Base-by-base conservation (phyloP, 441 rosid species). In the Brassica hybrid region DNA sequence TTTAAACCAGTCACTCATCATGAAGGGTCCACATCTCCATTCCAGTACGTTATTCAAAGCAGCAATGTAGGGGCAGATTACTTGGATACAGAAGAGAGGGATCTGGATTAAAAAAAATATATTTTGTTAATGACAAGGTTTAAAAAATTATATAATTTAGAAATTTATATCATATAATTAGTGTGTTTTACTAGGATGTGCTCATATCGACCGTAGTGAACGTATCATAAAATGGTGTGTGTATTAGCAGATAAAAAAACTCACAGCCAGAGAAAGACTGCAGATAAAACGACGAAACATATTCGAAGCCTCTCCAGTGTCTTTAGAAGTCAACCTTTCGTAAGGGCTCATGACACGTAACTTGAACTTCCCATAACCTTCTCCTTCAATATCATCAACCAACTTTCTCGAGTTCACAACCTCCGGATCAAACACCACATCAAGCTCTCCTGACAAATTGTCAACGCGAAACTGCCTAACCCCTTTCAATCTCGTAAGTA, bases 11-110 rank as follows among this genome's bases (percentile, higher is more conserved):
- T 96, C 99, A 82, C 91, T 91, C 88, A 96, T 88, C 85, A 71
- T 73, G 67, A 96, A 96, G 69, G 99, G 99, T 67, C 99, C 99
- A 82, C 98, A 96, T 71, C 92, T 85, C 97, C 96, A 86, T 2
- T 86, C 85, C 75, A 96, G 77, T 58, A 94, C 67, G 25, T 94
- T 85, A 83, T 87, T 88, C 71, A 96, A 59, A 74, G 86, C 72
- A 1, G 98, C 96, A 78, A 96, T 88, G 65, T 82, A 91, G 41
- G 99, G 99, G 74, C 99, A 96, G 43, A 96, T 85, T 67, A 96
- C 97, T 83, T 87, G 88, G 66, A 96, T 92, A 77, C 94, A 82
- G 85, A 96, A 90, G 71, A 96, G 84, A 36, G 98, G 98, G 83
- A 96, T 88, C 99, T 96, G 95, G 69, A 87, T 63, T 72, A 83